Conservation (phyloP, 2,329 filamentous ascomycete genomes). For the Aspergillus neoniger region DNA sequence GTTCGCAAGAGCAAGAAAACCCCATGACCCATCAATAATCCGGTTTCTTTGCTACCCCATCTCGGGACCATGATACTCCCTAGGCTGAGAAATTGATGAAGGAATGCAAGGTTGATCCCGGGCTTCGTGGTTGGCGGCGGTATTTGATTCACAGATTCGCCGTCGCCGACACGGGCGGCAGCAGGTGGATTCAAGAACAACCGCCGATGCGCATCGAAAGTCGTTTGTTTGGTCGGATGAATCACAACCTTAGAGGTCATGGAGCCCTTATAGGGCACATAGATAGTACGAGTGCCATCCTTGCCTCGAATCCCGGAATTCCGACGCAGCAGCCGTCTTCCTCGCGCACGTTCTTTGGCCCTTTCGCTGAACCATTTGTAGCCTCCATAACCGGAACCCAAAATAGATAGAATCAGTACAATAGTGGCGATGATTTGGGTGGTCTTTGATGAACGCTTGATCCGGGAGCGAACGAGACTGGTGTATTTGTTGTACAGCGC, state of each 20-base stretch:
- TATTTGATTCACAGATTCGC: slow-evolving; percentile 61
- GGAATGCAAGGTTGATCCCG: slow-evolving; percentile 88
- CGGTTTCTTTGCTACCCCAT: slow-evolving; percentile 94
- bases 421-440: slow-evolving; percentile 76
- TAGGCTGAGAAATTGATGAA: slow-evolving; percentile 94
- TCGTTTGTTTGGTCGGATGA: slow-evolving; percentile 83
- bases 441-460: slow-evolving; percentile 68
- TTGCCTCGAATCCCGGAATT: slow-evolving; percentile 94
- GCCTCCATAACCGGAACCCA: slow-evolving; percentile 76
- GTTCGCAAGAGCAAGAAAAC: slow-evolving; percentile 88
- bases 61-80: slow-evolving; percentile 97
- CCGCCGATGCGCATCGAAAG: slow-evolving; percentile 92
- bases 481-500: slow-evolving; percentile 58
- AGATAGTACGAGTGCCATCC: slow-evolving; percentile 92
- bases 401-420: slow-evolving; percentile 73
- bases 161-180: slow-evolving; percentile 73
- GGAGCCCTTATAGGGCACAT: slow-evolving; percentile 81
- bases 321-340: slow-evolving; percentile 75
- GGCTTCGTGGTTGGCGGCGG: slow-evolving; percentile 90
- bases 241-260: slow-evolving; percentile 86
- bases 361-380: slow-evolving; percentile 73
- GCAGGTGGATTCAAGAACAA: slow-evolving; percentile 90
- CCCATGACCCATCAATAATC: slow-evolving; percentile 82
- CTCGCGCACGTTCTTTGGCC: slow-evolving; percentile 77
- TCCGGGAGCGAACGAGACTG: slow-evolving; percentile 49